Conservation (phyloP, 2,329 filamentous ascomycete species). For the Fonsecaea nubica region DNA sequence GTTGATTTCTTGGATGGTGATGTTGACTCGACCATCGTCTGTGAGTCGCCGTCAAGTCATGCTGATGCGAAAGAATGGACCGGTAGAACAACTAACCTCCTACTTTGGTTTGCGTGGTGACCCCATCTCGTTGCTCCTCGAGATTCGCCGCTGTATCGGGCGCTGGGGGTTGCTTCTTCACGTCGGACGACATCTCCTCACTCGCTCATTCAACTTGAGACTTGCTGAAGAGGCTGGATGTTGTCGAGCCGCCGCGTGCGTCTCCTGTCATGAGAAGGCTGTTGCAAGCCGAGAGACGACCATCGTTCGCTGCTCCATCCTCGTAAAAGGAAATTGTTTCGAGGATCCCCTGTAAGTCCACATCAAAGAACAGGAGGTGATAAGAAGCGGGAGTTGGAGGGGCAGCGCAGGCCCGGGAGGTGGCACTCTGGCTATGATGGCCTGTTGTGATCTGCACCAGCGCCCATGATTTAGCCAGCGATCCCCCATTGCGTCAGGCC, state of each 20-base stretch:
- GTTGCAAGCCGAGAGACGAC: neutral
- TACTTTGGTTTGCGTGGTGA: conserved; percentile 20
- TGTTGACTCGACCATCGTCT: conserved; percentile 79
- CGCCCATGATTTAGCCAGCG: neutral
- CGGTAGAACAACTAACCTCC: conserved; percentile 17
- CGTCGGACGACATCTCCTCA: conserved; percentile 7
- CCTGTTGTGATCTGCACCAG: neutral
- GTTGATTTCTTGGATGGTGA: conserved; percentile 75
- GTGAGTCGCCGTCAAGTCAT: conserved; percentile 13
- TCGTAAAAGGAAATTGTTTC: neutral
- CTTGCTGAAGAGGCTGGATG: neutral
- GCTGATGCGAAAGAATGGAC: neutral
- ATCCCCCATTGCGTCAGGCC: neutral
- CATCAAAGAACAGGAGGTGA: neutral
- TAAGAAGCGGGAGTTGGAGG: neutral
- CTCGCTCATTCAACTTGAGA: neutral
- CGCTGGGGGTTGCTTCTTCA: conserved; percentile 3
- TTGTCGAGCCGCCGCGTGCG: neutral
- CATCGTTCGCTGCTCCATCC: neutral
- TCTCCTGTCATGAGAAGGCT: neutral
- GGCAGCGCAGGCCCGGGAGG: neutral
- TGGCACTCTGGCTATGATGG: neutral
- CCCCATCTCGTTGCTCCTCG: conserved; percentile 17
- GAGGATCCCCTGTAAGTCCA: neutral
- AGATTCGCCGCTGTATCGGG: conserved; percentile 6